These are phyloP conservation scores for Monoraphidium neglectum DNA, from an alignment of 139 green algal genomes.

Conservation along the genomic window DNA sequence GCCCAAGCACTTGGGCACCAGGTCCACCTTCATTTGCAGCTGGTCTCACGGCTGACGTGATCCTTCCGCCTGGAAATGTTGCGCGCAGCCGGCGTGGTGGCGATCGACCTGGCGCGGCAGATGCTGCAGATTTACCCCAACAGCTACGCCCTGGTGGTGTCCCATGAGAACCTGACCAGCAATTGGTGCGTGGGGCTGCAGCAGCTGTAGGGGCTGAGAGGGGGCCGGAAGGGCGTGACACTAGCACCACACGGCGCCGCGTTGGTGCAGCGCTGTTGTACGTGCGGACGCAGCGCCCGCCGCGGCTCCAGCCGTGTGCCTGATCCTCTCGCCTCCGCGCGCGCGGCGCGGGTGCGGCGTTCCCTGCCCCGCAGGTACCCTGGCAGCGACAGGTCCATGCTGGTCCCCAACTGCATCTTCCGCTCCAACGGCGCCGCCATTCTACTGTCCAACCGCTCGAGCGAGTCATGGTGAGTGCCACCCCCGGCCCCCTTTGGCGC, in stretches of 20 bases:
- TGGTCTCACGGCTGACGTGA: no score
- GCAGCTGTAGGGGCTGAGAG: not conserved
- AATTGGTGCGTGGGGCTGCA: conserved; percentile 70
- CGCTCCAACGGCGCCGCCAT: conserved; percentile 88
- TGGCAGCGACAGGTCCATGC: conserved; percentile 90
- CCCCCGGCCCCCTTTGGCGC: no score
- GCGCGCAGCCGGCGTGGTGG: conserved; percentile 53
- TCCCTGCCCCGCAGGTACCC: conserved; percentile 77
- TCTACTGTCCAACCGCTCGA: conserved; percentile 84
- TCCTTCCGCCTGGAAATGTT: no score
- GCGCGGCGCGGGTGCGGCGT: no score
- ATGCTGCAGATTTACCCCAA: conserved; percentile 66
- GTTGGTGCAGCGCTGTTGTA: no score
- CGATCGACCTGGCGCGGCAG: conserved; percentile 72
- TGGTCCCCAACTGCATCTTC: conserved; percentile 98
- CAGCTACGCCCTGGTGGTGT: conserved; percentile 84
- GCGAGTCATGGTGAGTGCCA: conserved; percentile 63
- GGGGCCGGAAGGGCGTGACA: no score
- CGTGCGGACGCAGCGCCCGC: no score
- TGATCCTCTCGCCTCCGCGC: no score
- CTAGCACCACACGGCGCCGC: no score
- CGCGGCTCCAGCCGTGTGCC: no score
- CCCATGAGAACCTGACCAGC: conserved; percentile 97
- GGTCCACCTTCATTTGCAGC: no score
- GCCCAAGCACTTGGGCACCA: no score